Evolutionary conservation across 2,329 filamentous ascomycete genomes (phyloP).

Genomic region (Colletotrichum sublineola): DNA sequence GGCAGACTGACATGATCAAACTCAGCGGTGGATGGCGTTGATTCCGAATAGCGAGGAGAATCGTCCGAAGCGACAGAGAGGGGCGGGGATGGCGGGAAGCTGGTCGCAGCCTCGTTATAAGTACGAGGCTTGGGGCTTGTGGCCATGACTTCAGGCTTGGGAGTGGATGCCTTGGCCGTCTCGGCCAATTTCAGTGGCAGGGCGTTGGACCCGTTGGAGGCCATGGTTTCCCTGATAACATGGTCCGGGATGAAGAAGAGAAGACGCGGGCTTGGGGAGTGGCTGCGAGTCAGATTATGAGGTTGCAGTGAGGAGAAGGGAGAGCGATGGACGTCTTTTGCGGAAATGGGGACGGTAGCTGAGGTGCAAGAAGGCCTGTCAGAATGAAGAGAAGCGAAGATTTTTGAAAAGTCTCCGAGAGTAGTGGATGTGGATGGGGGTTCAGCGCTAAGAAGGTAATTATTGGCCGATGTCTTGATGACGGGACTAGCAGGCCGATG

Average conservation of each 20-base stretch:
- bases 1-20: conserved; percentile 2
- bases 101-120: no score
- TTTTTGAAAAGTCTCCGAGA: conserved; percentile 32
- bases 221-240: conserved; percentile 15
- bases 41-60: neutral
- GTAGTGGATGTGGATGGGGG: neutral
- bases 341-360: no score
- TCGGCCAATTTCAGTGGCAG: neutral
- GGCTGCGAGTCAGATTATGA: neutral
- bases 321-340: neutral
- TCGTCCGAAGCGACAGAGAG: neutral
- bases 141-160: neutral
- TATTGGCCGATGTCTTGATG: neutral
- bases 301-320: neutral
- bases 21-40: neutral
- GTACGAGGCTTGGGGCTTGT: neutral
- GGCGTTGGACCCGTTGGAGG: neutral
- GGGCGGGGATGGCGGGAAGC: neutral
- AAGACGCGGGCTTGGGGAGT: conserved; percentile 1
- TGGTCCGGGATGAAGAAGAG: conserved; percentile 21
- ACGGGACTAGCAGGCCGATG: neutral
- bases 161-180: neutral
- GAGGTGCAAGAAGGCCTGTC: neutral
- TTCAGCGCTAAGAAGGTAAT: no score
- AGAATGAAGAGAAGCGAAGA: conserved; percentile 22